A percentile compares a stretch with the other conserved stretches of the same genome.
Evolutionary conservation across 768 basidiomycete species (phyloP).

Genomic region (Pleurotus platypus): DNA sequence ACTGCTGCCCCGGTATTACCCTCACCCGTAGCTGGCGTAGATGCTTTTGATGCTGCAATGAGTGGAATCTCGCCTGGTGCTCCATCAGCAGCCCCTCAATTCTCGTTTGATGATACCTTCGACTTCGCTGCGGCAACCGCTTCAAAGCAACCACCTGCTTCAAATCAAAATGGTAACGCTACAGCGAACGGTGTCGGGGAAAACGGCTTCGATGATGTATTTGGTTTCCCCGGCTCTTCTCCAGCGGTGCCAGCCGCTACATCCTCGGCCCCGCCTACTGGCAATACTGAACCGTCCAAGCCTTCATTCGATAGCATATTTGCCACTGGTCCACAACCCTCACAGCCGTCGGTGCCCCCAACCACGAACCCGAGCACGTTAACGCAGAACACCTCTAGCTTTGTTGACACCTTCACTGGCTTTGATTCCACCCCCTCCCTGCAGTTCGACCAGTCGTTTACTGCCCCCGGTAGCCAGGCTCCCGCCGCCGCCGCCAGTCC

Average conservation of each 20-base stretch:
- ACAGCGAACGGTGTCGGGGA: constrained; percentile 2
- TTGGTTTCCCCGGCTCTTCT: constrained; percentile 14
- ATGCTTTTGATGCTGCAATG: constrained; percentile 76
- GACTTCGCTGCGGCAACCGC: constrained; percentile 48
- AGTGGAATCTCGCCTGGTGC: constrained; percentile 42
- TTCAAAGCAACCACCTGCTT: constrained; percentile 24
- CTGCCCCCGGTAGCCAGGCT: constrained; percentile 29
- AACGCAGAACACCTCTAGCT: constrained; percentile 21
- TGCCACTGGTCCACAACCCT: constrained; percentile 3
- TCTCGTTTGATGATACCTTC: constrained; percentile 64
- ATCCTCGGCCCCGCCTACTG: constrained; percentile 5
- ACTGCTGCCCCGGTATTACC: constrained; percentile 10
- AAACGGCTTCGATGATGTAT: constrained; percentile 31
- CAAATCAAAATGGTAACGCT: constrained; percentile 17
- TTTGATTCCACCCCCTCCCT: constrained; percentile 36
- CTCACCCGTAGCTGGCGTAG: constrained; percentile 41
- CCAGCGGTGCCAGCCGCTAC: not conserved
- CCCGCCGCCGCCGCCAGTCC: constrained; percentile 16
- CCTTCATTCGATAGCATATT: constrained; percentile 53
- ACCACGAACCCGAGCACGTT: constrained; percentile 3
- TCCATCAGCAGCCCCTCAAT: constrained; percentile 31
- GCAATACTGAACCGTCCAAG: constrained; percentile 5
- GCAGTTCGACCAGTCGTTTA: constrained; percentile 35
- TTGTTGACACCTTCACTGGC: constrained; percentile 58
- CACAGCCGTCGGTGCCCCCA: not conserved